Evolutionary conservation across 1,284 basidiomycete species (phyloP).

Genomic region (Apiotrichum brassicae): DNA sequence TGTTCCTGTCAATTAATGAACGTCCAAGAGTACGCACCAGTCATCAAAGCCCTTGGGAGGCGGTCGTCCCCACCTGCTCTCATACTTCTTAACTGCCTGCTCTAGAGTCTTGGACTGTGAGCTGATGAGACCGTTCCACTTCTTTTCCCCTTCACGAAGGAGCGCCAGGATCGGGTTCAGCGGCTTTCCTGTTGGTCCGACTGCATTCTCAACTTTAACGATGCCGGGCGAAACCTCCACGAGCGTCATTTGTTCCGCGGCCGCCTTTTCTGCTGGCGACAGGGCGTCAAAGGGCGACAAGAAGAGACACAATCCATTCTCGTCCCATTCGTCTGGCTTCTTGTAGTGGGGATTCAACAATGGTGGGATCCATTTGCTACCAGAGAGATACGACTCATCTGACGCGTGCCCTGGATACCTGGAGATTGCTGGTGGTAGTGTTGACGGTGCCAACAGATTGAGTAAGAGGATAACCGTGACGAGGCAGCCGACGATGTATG

Average conservation of each 20-base stretch:
- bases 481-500: slow-evolving; percentile 22
- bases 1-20: background rate
- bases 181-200: slow-evolving; percentile 8
- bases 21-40: slow-evolving; percentile 33
- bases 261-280: slow-evolving; percentile 29
- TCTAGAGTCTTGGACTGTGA: slow-evolving; percentile 49
- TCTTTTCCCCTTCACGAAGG: slow-evolving; percentile 46
- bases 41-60: slow-evolving; percentile 48
- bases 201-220: slow-evolving; percentile 20
- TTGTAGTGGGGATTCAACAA: slow-evolving; percentile 31
- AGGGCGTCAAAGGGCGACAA: slow-evolving; percentile 44
- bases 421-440: slow-evolving; percentile 33
- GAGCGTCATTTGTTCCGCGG: slow-evolving; percentile 30
- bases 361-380: slow-evolving; percentile 40
- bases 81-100: slow-evolving; percentile 49
- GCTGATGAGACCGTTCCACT: slow-evolving; percentile 47
- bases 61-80: slow-evolving; percentile 42
- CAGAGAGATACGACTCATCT: slow-evolving; percentile 33
- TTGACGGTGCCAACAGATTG: slow-evolving; percentile 34
- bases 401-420: slow-evolving; percentile 33
- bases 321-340: slow-evolving; percentile 40
- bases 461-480: slow-evolving; percentile 32
- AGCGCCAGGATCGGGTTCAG: slow-evolving; percentile 47
- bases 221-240: slow-evolving; percentile 37
- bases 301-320: slow-evolving; percentile 44